Base-by-base conservation (phyloP, 2,329 filamentous ascomycete genomes). In the Cladosporium sp. region DNA sequence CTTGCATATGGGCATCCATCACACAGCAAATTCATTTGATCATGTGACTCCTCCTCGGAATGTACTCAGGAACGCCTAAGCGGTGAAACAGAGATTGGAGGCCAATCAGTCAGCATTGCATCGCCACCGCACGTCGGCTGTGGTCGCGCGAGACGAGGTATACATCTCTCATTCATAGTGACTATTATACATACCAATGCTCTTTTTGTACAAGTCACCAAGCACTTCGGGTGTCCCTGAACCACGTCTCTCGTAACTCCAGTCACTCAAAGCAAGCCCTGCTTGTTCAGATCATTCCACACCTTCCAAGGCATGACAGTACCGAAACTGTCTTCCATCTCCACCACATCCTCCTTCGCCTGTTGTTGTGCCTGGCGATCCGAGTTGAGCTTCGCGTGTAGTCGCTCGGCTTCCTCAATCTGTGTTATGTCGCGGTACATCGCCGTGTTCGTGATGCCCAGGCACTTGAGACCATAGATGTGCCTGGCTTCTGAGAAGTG, bases 241-340 rank as follows among this genome's bases (percentile, higher is more conserved):
- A 15, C 24, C 24, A 9, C 15, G 7, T 48, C 22, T 22, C 13
- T 20, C 25, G 37, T 22, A 2, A 37, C 19, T 8, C 24, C 32
- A 32, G 19, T 22, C 39, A 32, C 50, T 53, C 34, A 94, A 63
- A 95, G 76, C 69, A 96, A 79, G 34, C 93, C 93, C 72, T 96
- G 91, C 77, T 95, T 96, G 74, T 91, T 89, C 74, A 97, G 76
- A 80, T 99, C 94, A 64, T 92, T 87, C 73, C 97, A 99, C 56
- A 99, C 93, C 80, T 96, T 96, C 77, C 97, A 91, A 0, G 95
- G 94, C 94, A 99, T 99, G 58, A 99, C 94, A 68, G 99, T 97
- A 47, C 94, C 94, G 71, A 96, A 90, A 0, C 85, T 89, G 73
- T 99, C 94, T 79, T 99, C 94, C 94, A 99, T 99, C 79, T 99